Base-by-base conservation (phyloP, 148 eudicot species). In the Camellia japonica region DNA sequence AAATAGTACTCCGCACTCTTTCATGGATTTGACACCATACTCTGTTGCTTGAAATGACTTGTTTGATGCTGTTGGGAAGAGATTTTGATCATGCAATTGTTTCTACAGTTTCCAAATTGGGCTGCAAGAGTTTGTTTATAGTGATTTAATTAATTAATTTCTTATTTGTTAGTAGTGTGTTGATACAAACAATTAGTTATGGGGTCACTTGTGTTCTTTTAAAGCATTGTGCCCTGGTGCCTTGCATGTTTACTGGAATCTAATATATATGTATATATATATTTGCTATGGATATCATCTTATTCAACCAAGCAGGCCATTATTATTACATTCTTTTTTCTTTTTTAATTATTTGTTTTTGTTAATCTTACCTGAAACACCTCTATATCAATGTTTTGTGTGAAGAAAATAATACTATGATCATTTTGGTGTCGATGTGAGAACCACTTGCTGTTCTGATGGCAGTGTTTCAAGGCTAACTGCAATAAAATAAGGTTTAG, bases 61-160 rank as follows among this genome's bases (percentile, higher is more conserved):
- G 54, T 75, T 30, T 58, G 65, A 41, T 14, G 59, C 59, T 38
- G 58, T 59, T 74, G 18, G 77, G 65, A 41, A 54, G 7, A 5
- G 66, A 74, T 15, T 75, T 76, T 76, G 79, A 47, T 59, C 60
- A 4, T 63, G 18, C 47, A 62, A 47, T 63, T 41, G n/a, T 49
- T 59, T 49, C 30, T n/a, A 62, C 30, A 49, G 13, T 23, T 23
- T 41, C 41, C 6, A 4, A 18, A 54, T 13, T 66, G 51, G 44
- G 68, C 68, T 75, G 68, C 49, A 60, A 3, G 59, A 46, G 79
- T 41, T 30, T 75, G 70, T 62, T 63, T 20, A 20, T 55, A 14
- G n/a, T 41, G 14, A 43, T 41, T 43, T 43, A 68, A 3, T 23
- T 41, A 65, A 20, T 65, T 65, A 9, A 10, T 3, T 30, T 9